These are phyloP conservation scores for Ganoderma leucocontextum DNA, from an alignment of 1,284 basidiomycete genomes.

Conservation along the genomic window DNA sequence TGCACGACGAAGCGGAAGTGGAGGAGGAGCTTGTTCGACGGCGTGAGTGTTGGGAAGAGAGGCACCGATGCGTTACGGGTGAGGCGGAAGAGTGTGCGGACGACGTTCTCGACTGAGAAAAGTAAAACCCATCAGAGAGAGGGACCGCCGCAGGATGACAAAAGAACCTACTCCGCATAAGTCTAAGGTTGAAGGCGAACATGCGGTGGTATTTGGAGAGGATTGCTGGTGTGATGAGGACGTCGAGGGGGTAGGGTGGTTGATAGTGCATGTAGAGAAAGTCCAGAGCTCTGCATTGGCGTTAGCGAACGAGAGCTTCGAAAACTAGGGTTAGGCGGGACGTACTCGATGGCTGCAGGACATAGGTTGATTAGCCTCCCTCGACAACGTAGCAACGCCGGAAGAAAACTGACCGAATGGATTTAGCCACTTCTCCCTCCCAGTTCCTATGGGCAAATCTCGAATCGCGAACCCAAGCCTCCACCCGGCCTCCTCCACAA, in stretches of 20 bases:
- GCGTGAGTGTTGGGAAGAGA: conserved; percentile 67
- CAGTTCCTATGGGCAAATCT: conserved; percentile 69
- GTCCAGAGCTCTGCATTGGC: conserved; percentile 72
- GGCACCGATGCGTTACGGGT: conserved; percentile 50
- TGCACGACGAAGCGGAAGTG: conserved; percentile 79
- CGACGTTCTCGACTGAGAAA: conserved; percentile 71
- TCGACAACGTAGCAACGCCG: neutral
- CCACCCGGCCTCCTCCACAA: conserved; percentile 74
- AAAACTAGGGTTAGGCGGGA: neutral
- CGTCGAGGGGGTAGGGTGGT: conserved; percentile 74
- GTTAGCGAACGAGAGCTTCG: neutral
- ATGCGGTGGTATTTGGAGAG: conserved; percentile 87
- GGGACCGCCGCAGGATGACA: neutral
- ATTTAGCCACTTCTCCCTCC: conserved; percentile 79
- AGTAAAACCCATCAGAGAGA: conserved; percentile 12
- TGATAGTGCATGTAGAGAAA: conserved; percentile 90
- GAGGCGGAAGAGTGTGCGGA: conserved; percentile 73
- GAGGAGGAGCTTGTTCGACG: conserved; percentile 61
- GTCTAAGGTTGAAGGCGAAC: conserved; percentile 79
- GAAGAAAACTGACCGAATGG: conserved; percentile 65
- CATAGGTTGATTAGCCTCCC: conserved; percentile 12
- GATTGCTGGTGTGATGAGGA: conserved; percentile 72
- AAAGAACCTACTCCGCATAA: conserved; percentile 69
- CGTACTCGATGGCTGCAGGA: conserved; percentile 68
- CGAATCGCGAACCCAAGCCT: conserved; percentile 85